Percentiles rank a stretch among this genome's conserved stretches.
phyloP scores from a whole-genome alignment of 164 flowering plant species.

The Aristolochia contorta region DNA sequence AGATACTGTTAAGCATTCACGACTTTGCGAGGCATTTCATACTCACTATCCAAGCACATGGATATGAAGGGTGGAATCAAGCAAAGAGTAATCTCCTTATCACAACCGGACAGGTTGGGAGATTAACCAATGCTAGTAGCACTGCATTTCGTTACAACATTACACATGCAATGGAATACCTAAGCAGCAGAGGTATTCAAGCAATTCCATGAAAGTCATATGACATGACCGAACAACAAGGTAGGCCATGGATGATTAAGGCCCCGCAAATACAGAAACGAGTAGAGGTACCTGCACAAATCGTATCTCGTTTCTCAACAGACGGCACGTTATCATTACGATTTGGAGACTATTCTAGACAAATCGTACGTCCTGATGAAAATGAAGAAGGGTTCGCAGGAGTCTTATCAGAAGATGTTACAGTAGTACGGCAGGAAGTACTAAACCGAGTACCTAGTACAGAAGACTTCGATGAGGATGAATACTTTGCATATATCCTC shows the following conservation, averaged over 20 bases:
- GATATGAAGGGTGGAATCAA: conserved; percentile 2
- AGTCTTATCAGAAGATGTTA: too few relatives aligned
- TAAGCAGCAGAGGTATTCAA: background rate
- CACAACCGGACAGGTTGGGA: background rate
- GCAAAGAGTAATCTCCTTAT: background rate
- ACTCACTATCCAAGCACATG: conserved; percentile 1
- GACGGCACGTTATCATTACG: background rate
- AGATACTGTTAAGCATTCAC: background rate
- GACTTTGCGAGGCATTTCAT: conserved; percentile 1
- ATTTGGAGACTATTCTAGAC: background rate
- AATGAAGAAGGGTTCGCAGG: too few relatives aligned
- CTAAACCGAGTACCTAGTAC: too few relatives aligned
- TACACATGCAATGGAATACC: background rate
- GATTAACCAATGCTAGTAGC: background rate
- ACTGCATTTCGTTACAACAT: background rate
- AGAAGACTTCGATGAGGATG: too few relatives aligned
- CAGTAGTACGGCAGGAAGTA: too few relatives aligned
- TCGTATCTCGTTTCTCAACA: background rate
- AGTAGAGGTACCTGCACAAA: background rate
- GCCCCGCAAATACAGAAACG: background rate
- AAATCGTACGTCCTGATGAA: too few relatives aligned
- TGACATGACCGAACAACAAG: too few relatives aligned
- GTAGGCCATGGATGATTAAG: background rate
- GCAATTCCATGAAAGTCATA: background rate
- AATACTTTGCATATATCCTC: too few relatives aligned